Evolutionary conservation across 2,329 filamentous ascomycete genomes (phyloP), one percentile per base, ranked within the genome.

Genomic region (Stenocarpella maydis): DNA sequence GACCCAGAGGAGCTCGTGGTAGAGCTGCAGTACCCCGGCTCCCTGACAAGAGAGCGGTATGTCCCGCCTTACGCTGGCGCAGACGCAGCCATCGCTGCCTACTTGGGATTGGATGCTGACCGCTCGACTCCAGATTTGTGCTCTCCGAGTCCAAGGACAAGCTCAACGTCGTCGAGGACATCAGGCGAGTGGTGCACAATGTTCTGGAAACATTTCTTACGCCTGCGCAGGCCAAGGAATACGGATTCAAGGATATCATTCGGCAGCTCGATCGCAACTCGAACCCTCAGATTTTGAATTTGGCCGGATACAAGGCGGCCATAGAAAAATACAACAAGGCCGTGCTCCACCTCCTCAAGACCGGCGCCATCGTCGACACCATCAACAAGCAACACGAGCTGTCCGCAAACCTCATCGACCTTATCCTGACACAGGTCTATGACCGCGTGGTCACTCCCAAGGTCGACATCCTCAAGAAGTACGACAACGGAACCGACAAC

Each of bases 371-470:
- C 71, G 86, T 89, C 24, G 89, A 87, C 74, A 91, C 92, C 73
- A 85, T 98, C 55, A 88, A 92, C 73, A 82, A 83, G 58, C 88
- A 89, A 77, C 90, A 92, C 75, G 85, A 87, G 55, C 83, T 98
- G 21, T 90, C 92, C 8, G 85, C 92, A 52, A 88, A 89, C 53
- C 87, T 95, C 60, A 90, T 95, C 55, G 90, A 92, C 73, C 91
- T 94, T 73, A 95, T 98, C 74, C 87, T 97, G 50, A 90, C 88
- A 67, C 95, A 99, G 78, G 92, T 94, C 26, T 98, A 98, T 81
- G 90, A 95, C 75, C 93, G 96, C 63, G 97, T 94, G 6, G 96
- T 99, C 9, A 96, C 95, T 2, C 95, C 94, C 7, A 90, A 92
- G 71, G 94, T 97, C 28, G 93, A 97, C 72, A 88, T 91, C 12